Evolutionary conservation across 78 protist species (phyloP).

Genomic region (Dictyostelium purpureum): DNA sequence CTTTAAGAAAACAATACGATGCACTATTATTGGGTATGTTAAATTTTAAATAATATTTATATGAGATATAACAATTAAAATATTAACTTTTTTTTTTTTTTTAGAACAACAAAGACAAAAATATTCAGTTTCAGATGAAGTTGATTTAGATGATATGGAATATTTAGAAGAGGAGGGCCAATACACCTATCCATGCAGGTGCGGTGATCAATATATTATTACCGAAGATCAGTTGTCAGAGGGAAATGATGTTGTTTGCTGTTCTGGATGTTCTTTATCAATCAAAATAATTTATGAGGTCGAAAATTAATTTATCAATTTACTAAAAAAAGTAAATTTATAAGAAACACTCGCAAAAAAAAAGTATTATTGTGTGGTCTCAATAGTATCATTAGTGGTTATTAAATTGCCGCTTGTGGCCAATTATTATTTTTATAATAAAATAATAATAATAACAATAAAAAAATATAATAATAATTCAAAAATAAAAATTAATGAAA

Average conservation of each 20-base stretch:
- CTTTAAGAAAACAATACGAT: constrained; percentile 19
- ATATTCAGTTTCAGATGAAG: constrained; percentile 52
- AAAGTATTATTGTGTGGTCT: no score
- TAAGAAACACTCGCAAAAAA: no score
- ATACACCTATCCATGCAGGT: constrained; percentile 34
- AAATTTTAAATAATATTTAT: not conserved
- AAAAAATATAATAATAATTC: no score
- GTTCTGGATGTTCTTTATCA: constrained; percentile 19
- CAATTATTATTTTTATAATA: no score
- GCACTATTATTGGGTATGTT: constrained; percentile 2
- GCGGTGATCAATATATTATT: constrained; percentile 20
- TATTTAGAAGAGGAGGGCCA: not conserved
- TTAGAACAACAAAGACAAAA: constrained; percentile 43
- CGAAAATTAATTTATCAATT: not conserved
- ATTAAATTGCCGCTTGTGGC: no score
- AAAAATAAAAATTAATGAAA: no score
- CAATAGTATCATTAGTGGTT: no score
- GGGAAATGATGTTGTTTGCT: constrained; percentile 21
- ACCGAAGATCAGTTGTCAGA: constrained; percentile 21
- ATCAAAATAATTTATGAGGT: constrained; percentile 19
- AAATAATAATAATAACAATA: no score
- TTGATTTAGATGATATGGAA: constrained; percentile 66
- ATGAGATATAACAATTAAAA: not conserved
- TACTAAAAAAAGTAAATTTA: no score
- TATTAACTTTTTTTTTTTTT: not conserved